phyloP scores from a whole-genome alignment of 805 yeast genomes.

The Nakazawaea wickerhamii region DNA sequence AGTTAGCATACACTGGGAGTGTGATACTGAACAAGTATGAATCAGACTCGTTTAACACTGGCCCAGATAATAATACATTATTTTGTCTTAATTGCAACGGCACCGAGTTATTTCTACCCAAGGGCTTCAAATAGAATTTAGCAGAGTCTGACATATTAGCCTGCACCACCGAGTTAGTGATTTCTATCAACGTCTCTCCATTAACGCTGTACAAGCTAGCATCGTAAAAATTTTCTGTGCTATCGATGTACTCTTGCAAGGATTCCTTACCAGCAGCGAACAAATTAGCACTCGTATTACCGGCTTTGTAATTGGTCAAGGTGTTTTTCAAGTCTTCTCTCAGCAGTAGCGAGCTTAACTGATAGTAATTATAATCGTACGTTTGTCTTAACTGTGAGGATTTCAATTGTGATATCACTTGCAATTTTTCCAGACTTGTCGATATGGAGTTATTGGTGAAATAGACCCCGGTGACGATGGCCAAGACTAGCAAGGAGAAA shows the following conservation, averaged over 20 bases:
- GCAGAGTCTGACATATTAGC: constrained; percentile 25
- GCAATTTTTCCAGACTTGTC: constrained; percentile 63
- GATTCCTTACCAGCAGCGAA: constrained; percentile 42
- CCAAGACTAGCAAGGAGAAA: constrained; percentile 64
- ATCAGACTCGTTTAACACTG: constrained; percentile 39
- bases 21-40: constrained; percentile 67
- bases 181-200: constrained; percentile 40
- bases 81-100: constrained; percentile 38
- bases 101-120: constrained; percentile 38
- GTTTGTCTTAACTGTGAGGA: constrained; percentile 74
- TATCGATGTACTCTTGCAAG: constrained; percentile 55
- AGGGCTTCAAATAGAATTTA: constrained; percentile 40
- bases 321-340: constrained; percentile 58
- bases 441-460: constrained; percentile 57
- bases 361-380: constrained; percentile 58
- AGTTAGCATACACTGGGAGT: constrained; percentile 65
- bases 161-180: constrained; percentile 27
- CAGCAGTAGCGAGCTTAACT: constrained; percentile 58
- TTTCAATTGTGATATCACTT: constrained; percentile 75
- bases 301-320: constrained; percentile 60
- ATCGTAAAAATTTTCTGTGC: constrained; percentile 57
- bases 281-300: constrained; percentile 52
- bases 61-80: constrained; percentile 60
- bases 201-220: constrained; percentile 65
- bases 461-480: constrained; percentile 71